Percentiles rank a stretch among this genome's conserved stretches.
These are phyloP conservation scores for Erysimum cheiranthoides DNA, from an alignment of 345 rosid species.

Conservation along the genomic window DNA sequence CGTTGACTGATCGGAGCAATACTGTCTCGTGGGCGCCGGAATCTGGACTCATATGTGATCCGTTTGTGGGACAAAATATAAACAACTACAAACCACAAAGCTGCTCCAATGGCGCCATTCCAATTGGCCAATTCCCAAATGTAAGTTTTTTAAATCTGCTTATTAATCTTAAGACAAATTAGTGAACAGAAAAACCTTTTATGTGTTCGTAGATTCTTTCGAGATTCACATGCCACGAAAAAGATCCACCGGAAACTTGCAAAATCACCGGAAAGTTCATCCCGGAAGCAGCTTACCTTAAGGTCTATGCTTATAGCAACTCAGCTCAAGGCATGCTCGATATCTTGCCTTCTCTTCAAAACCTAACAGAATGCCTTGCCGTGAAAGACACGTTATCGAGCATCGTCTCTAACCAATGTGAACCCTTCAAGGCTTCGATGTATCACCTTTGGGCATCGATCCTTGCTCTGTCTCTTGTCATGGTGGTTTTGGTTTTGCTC, in stretches of 20 bases:
- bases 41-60: constrained; percentile 55
- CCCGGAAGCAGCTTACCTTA: constrained; percentile 45
- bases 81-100: constrained; percentile 49
- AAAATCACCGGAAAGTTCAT: constrained; percentile 53
- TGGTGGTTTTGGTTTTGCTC: constrained; percentile 51
- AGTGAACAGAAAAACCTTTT: neutral
- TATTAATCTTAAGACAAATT: neutral
- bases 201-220: constrained; percentile 52
- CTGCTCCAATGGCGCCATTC: constrained; percentile 53
- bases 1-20: constrained; percentile 18
- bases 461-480: constrained; percentile 56
- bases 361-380: constrained; percentile 54
- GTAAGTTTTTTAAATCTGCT: constrained; percentile 46
- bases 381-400: constrained; percentile 54
- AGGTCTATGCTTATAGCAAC: constrained; percentile 56
- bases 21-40: constrained; percentile 15
- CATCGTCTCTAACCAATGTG: constrained; percentile 55
- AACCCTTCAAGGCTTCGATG: constrained; percentile 48
- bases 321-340: constrained; percentile 56
- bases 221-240: constrained; percentile 55
- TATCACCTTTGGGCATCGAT: constrained; percentile 59
- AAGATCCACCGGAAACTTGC: constrained; percentile 48
- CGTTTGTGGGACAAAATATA: constrained; percentile 58
- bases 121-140: constrained; percentile 54
- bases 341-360: constrained; percentile 58